Base-by-base conservation (phyloP, 2,329 filamentous ascomycete genomes). In the Epichloe coenophiala region DNA sequence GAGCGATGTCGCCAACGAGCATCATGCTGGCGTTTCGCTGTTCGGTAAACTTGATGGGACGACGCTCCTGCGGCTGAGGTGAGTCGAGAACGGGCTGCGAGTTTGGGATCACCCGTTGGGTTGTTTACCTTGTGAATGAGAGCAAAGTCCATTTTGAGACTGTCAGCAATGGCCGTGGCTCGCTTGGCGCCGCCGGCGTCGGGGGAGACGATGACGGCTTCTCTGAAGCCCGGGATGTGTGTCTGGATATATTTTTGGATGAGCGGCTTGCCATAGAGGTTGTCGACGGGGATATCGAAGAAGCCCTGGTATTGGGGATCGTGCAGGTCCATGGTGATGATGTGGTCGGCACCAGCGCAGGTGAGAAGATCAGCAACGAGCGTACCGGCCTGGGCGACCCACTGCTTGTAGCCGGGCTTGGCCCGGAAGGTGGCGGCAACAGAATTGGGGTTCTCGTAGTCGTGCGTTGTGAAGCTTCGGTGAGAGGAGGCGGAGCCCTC, bases 251-350 rank as follows among this genome's bases (percentile, higher is more conserved):
- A 85, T 54, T 77, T 76, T 63, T 83, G 80, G 49, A 85, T 73
- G 47, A 90, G 71, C 47, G 86, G 83, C 59, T 86, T 82, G 51
- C 84, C 91, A 70, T 97, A 97, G 19, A 98, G 76, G 66, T 98
- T 98, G 71, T 98, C 93, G 51, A 98, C 93, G 2, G 93, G 93
- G 52, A 97, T 95, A 63, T 98, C 91, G 64, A 98, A 97, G 75
- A 96, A 98, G 49, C 93, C 93, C 69, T 98, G 93, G 63, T 97
- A 97, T 68, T 98, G 89, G 41, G 88, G 86, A 66, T 96, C 91
- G 65, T 93, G 88, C 48, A 98, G 77, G 64, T 98, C 93, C 86
- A 98, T 94, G 35, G 91, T 96, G 65, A 97, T 96, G 64, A 95
- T 84, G 68, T 97, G 93, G 66, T 98, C 91, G 44, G 93, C 89